These are phyloP conservation scores for Aspergillus ustus DNA, from an alignment of 2,329 filamentous ascomycete species.

Conservation along the genomic window DNA sequence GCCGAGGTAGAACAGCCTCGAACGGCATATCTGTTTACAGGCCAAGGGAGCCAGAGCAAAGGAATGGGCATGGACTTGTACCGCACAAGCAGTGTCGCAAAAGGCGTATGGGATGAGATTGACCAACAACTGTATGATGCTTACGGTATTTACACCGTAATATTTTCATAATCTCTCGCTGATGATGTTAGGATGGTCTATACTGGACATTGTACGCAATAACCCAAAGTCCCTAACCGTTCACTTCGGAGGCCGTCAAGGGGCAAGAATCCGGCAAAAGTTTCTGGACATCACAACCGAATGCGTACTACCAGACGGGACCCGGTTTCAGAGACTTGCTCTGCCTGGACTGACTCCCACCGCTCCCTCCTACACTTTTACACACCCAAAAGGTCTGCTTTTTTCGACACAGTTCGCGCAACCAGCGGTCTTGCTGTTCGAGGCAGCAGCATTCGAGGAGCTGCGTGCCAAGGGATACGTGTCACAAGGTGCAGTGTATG, in stretches of 20 bases:
- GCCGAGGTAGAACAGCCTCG: constrained; percentile 96
- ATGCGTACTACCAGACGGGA: constrained; percentile 30
- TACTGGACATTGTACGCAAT: constrained; percentile 96
- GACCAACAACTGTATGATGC: constrained; percentile 96
- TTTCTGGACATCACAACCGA: constrained; percentile 81
- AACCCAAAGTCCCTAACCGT: constrained; percentile 97
- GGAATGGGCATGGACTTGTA: constrained; percentile 99
- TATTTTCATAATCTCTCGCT: neutral
- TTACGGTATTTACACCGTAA: constrained; percentile 67
- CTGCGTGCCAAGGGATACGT: constrained; percentile 95
- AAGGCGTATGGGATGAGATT: constrained; percentile 92
- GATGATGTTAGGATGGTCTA: constrained; percentile 66
- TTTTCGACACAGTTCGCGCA: constrained; percentile 98
- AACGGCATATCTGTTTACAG: constrained; percentile 94
- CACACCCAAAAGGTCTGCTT: constrained; percentile 87
- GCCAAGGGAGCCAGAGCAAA: constrained; percentile 95
- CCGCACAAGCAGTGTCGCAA: constrained; percentile 83
- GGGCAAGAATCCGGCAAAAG: constrained; percentile 93
- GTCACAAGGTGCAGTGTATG: constrained; percentile 90
- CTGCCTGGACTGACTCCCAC: constrained; percentile 79
- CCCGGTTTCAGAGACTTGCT: constrained; percentile 96
- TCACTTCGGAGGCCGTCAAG: constrained; percentile 91
- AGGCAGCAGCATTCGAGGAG: constrained; percentile 97
- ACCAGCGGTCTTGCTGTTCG: constrained; percentile 93
- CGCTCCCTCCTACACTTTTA: constrained; percentile 91